Evolutionary conservation across 768 basidiomycete genomes (phyloP).

Genomic region (Hypholoma fasciculare): DNA sequence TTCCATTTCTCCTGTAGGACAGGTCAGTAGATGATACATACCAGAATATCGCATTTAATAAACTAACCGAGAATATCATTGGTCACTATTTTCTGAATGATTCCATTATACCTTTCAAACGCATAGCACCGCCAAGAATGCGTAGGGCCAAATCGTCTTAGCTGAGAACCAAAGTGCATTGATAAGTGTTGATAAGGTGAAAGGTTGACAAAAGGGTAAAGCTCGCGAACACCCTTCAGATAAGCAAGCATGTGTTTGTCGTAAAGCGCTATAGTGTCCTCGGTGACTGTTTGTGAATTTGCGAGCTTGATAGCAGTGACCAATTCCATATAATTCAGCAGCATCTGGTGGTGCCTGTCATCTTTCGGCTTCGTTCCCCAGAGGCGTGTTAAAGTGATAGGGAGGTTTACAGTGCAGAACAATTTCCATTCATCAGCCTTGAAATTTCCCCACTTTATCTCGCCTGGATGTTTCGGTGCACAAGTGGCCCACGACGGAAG

Average conservation of each 20-base stretch:
- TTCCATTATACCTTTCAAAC: constrained; percentile 31
- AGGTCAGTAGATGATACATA: too few species aligned
- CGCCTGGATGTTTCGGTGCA: constrained; percentile 19
- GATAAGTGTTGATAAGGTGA: constrained; percentile 39
- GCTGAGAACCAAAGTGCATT: constrained; percentile 32
- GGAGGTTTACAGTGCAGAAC: constrained; percentile 31
- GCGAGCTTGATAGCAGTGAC: constrained; percentile 32
- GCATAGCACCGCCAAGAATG: constrained; percentile 36
- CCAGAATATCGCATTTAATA: too few species aligned
- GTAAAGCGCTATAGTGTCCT: constrained; percentile 21
- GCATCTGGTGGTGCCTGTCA: constrained; percentile 15
- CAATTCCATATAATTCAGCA: constrained; percentile 34
- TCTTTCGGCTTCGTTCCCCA: constrained; percentile 26
- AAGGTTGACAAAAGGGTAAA: constrained; percentile 29
- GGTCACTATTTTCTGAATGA: constrained; percentile 20
- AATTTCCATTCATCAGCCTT: constrained; percentile 35
- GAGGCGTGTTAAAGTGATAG: constrained; percentile 33
- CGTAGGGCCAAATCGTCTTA: constrained; percentile 33
- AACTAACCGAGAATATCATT: constrained; percentile 32
- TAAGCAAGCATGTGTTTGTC: constrained; percentile 30
- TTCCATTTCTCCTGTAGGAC: constrained; percentile 29
- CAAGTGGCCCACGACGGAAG: constrained; percentile 23
- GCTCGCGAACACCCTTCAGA: constrained; percentile 22
- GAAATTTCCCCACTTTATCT: constrained; percentile 22
- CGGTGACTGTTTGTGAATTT: constrained; percentile 20